Base-by-base conservation (phyloP, 805 yeast genomes). In the Metschnikowia amazonensis region DNA sequence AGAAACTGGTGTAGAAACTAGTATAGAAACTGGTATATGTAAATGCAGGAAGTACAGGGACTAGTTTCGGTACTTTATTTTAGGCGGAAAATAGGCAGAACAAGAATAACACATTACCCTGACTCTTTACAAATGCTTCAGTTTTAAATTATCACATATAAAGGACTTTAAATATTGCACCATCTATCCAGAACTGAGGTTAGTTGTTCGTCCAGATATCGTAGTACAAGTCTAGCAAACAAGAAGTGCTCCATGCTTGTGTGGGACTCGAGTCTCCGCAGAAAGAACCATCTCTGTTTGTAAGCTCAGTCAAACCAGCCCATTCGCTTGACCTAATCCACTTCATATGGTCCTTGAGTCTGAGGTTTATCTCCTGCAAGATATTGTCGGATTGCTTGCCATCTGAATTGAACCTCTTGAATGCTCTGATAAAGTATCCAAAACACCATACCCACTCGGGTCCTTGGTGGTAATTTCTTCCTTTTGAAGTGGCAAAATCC, bases 401-500 rank as follows among this genome's bases (percentile, higher is more conserved):
- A 11, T 60, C 46, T 38, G 72, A 63, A 55, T 82, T 80, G 60
- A 84, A 80, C 37, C 68, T 63, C 31, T 79, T 69, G 57, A 74
- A 81, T 0, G 98, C 96, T 51, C 97, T 77, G 53, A 94, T 66
- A 60, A 89, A 92, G 64, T 81, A 89, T 2, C 99, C 99, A 21
- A 76, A 74, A 47, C 82, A 78, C 97, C 97, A 92, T 28, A 87
- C 86, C 99, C 99, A 92, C 62, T 94, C 99, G 2, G 99, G 99
- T 1, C 99, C 99, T 67, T 92, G 98, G 65, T 92, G 99, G 63
- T 92, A 92, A 67, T 94, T 94, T 58, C 98, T 79, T 25, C 99
- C 99, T 66, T 89, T 89, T 2, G 97, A 76, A 0, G 97, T 89
- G 0, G 95, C 89, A 74, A 89, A 94, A 64, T 92, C 96, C 4